A percentile compares a stretch with the other conserved stretches of the same genome.
phyloP scores from a whole-genome alignment of 306 rosid genomes.

The Citrullus amarus region DNA sequence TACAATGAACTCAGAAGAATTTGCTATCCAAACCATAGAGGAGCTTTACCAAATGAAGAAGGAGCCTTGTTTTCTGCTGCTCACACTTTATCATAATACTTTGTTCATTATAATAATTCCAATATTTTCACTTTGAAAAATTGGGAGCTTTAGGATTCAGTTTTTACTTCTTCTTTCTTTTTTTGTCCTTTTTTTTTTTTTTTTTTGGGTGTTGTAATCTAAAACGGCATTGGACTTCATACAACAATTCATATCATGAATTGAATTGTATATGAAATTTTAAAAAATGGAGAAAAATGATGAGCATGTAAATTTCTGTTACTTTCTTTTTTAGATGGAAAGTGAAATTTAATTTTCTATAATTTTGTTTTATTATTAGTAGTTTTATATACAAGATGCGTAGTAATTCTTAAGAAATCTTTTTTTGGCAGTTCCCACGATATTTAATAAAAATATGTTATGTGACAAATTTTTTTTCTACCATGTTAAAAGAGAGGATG shows the following conservation, averaged over 20 bases:
- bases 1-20: constrained; percentile 37
- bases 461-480: no score
- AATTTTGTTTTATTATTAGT: neutral
- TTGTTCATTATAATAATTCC: neutral
- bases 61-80: neutral
- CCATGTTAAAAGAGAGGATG: no score
- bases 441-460: no score
- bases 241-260: no score
- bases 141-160: neutral
- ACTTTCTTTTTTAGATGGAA: neutral
- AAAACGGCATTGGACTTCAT: neutral
- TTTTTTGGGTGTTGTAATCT: neutral
- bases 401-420: no score
- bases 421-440: no score
- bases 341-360: neutral
- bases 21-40: constrained; percentile 22
- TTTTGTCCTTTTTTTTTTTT: no score
- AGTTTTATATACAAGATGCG: no score
- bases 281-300: neutral
- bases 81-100: neutral
- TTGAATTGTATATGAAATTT: no score
- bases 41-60: neutral
- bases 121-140: neutral
- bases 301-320: neutral
- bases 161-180: neutral